These are phyloP conservation scores for Suhomyces sp. DNA, from an alignment of 805 yeast genomes.

Conservation along the genomic window DNA sequence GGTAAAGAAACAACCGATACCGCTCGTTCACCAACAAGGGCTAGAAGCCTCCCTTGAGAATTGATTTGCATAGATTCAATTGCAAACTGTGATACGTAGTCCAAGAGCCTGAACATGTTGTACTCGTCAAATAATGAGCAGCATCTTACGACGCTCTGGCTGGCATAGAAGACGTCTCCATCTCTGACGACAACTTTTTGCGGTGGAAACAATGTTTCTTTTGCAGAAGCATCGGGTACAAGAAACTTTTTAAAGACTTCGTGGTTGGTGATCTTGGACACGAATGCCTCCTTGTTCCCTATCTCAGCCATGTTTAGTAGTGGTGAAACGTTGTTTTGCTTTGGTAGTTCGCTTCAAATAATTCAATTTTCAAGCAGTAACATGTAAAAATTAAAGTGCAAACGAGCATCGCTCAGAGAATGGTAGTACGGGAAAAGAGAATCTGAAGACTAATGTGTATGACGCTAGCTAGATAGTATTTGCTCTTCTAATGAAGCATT, in stretches of 20 bases:
- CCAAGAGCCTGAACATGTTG: slow-evolving; percentile 21
- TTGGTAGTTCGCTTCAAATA: background rate
- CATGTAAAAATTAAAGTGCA: background rate
- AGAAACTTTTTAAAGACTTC: slow-evolving; percentile 4
- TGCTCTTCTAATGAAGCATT: background rate
- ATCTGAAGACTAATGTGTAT: too few relatives aligned
- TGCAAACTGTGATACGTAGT: slow-evolving; percentile 15
- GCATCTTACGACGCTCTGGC: slow-evolving; percentile 29
- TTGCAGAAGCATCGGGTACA: background rate
- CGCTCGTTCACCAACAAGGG: slow-evolving; percentile 31
- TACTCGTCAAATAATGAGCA: slow-evolving; percentile 20
- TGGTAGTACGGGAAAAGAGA: background rate
- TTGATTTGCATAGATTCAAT: slow-evolving; percentile 38
- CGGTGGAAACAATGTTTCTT: background rate
- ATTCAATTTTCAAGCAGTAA: background rate
- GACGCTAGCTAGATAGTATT: background rate
- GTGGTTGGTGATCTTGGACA: slow-evolving; percentile 5
- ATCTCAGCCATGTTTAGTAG: background rate
- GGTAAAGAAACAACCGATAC: slow-evolving; percentile 34
- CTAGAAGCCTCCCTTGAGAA: slow-evolving; percentile 40
- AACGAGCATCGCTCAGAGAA: background rate
- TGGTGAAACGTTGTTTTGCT: background rate
- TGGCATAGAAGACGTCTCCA: slow-evolving; percentile 29
- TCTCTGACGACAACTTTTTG: slow-evolving; percentile 6
- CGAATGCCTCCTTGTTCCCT: slow-evolving; percentile 6